Evolutionary conservation across 1,284 basidiomycete species (phyloP).

Genomic region (Ustilago xerochloae): DNA sequence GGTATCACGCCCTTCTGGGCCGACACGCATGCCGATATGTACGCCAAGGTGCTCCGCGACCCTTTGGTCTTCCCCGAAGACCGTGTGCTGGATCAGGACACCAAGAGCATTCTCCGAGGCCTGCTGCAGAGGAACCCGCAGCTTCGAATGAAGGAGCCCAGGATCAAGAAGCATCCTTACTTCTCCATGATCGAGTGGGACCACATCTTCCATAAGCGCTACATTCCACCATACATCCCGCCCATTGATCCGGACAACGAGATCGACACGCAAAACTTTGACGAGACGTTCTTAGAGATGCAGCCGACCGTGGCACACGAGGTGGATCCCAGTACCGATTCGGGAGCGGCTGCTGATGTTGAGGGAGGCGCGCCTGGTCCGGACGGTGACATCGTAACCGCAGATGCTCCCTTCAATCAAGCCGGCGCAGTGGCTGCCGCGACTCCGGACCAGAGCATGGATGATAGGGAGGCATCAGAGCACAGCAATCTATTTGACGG

Average conservation of each 20-base stretch:
- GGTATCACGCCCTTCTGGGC: slow-evolving; percentile 98
- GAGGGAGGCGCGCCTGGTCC: slow-evolving; percentile 7
- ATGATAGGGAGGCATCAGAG: slow-evolving; percentile 30
- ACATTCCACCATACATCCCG: slow-evolving; percentile 97
- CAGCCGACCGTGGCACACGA: slow-evolving; percentile 58
- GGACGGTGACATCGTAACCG: slow-evolving; percentile 9
- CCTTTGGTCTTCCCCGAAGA: slow-evolving; percentile 89
- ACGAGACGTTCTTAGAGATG: slow-evolving; percentile 94
- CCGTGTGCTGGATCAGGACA: slow-evolving; percentile 88
- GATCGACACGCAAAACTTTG: slow-evolving; percentile 96
- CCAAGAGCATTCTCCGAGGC: slow-evolving; percentile 91
- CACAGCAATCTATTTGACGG: slow-evolving; percentile 59
- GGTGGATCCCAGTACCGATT: slow-evolving; percentile 23
- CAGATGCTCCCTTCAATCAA: slow-evolving; percentile 16
- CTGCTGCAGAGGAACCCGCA: slow-evolving; percentile 91
- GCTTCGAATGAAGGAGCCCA: slow-evolving; percentile 87
- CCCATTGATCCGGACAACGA: slow-evolving; percentile 91
- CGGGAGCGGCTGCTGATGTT: slow-evolving; percentile 10
- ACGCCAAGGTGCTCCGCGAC: slow-evolving; percentile 86
- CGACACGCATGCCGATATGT: slow-evolving; percentile 93
- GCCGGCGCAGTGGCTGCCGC: slow-evolving; percentile 8
- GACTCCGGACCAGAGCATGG: slow-evolving; percentile 40
- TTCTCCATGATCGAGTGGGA: slow-evolving; percentile 96
- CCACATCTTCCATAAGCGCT: slow-evolving; percentile 91
- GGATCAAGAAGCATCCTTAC: slow-evolving; percentile 93